These are phyloP conservation scores for Epithemia pelagica DNA, from an alignment of 108 stramenopile species.

Conservation along the genomic window DNA sequence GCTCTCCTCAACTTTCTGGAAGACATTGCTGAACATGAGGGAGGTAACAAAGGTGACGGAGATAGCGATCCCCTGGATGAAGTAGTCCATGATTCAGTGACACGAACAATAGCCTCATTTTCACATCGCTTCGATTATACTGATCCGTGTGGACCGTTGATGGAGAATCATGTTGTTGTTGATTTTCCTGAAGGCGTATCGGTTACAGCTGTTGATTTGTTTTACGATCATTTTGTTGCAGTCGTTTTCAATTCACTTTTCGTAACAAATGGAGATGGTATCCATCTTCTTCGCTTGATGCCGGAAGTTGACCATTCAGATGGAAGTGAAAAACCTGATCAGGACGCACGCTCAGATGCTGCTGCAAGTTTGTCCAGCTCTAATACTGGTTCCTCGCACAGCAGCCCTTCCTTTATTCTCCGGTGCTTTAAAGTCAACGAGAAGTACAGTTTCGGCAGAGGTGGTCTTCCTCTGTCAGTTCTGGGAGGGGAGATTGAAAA, in stretches of 20 bases:
- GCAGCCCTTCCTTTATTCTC: conserved; percentile 6
- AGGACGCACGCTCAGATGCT: not conserved
- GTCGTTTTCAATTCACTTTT: conserved; percentile 15
- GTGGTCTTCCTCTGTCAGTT: conserved; percentile 33
- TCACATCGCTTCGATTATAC: conserved; percentile 13
- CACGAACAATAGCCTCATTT: conserved; percentile 25
- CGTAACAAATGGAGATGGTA: conserved; percentile 31
- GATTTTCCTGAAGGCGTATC: conserved; percentile 28
- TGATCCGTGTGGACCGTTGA: not conserved
- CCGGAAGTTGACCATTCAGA: not conserved
- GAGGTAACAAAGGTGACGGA: not conserved
- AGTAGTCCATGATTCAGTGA: conserved; percentile 32
- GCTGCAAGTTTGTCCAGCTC: not conserved
- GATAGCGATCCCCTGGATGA: not conserved
- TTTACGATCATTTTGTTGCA: conserved; percentile 32
- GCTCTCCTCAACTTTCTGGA: conserved; percentile 47
- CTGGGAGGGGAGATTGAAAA: conserved; percentile 1
- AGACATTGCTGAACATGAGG: conserved; percentile 17
- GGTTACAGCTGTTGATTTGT: conserved; percentile 24
- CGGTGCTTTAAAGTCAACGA: conserved; percentile 29
- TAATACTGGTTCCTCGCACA: not conserved
- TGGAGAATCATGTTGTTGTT: conserved; percentile 10
- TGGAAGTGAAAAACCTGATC: not conserved
- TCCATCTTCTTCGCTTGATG: conserved; percentile 18
- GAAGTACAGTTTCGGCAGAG: conserved; percentile 29